A percentile compares a stretch with the other conserved stretches of the same genome.
phyloP scores from a whole-genome alignment of 495 filamentous ascomycete species.

The Melanomma pulvis-pyrius region DNA sequence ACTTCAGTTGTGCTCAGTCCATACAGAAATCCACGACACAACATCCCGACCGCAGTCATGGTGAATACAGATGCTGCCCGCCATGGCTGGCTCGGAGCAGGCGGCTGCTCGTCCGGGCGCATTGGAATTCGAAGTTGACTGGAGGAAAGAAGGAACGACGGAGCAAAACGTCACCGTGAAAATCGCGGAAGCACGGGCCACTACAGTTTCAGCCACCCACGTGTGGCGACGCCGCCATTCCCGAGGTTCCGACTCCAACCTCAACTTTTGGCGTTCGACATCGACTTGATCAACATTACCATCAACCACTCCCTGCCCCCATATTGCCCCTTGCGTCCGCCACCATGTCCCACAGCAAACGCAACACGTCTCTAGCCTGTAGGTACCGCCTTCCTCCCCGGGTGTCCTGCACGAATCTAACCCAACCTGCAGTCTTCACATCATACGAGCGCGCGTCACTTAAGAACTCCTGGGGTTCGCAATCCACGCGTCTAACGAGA shows the following conservation, averaged over 20 bases:
- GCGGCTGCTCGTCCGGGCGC: constrained; percentile 38
- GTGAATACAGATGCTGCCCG: constrained; percentile 38
- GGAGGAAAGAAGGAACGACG: constrained; percentile 5
- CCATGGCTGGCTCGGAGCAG: constrained; percentile 40
- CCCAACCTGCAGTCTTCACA: constrained; percentile 95
- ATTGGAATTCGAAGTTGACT: constrained; percentile 31
- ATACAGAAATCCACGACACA: constrained; percentile 45
- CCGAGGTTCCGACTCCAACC: constrained; percentile 16
- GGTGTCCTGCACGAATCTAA: too few species aligned
- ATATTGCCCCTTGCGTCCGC: neutral
- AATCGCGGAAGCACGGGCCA: constrained; percentile 10
- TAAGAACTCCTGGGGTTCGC: constrained; percentile 76
- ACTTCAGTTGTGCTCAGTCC: constrained; percentile 55
- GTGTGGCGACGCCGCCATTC: constrained; percentile 2
- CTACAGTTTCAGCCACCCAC: constrained; percentile 21
- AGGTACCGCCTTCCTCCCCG: neutral
- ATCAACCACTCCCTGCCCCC: neutral
- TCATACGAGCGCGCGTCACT: constrained; percentile 85
- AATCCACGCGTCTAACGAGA: constrained; percentile 80
- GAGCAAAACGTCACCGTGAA: constrained; percentile 13
- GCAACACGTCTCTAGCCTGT: constrained; percentile 91
- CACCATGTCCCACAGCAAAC: constrained; percentile 51
- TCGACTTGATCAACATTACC: neutral
- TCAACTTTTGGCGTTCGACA: too few species aligned
- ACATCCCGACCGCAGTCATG: constrained; percentile 42